Evolutionary conservation across 495 filamentous ascomycete species (phyloP).

Genomic region (Trichoderma gamsii): DNA sequence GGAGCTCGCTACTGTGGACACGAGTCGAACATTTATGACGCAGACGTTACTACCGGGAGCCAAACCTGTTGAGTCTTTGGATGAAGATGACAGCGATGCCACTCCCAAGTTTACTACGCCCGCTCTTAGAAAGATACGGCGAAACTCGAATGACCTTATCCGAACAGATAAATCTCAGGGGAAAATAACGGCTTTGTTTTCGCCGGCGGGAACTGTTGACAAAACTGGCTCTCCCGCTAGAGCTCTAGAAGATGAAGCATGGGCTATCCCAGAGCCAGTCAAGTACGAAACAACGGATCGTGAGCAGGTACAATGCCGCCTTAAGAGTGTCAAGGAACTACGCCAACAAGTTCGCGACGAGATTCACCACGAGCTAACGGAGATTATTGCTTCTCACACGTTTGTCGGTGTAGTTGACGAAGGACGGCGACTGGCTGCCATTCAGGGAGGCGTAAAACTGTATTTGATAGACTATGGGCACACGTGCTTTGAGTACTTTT

Average conservation of each 20-base stretch:
- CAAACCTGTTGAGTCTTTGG: background rate
- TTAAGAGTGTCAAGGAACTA: slow-evolving; percentile 75
- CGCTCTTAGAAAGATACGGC: slow-evolving; percentile 40
- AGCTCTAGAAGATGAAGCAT: slow-evolving; percentile 24
- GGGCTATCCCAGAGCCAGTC: slow-evolving; percentile 22
- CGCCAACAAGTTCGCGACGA: slow-evolving; percentile 71
- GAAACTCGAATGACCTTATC: slow-evolving; percentile 83
- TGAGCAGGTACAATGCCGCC: slow-evolving; percentile 58
- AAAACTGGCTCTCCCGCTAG: slow-evolving; percentile 15
- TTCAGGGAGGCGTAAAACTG: slow-evolving; percentile 89
- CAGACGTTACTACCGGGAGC: slow-evolving; percentile 79
- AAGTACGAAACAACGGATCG: slow-evolving; percentile 68
- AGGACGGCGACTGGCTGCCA: slow-evolving; percentile 75
- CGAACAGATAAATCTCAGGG: slow-evolving; percentile 84
- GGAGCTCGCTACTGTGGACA: slow-evolving; percentile 82
- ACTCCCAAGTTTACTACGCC: slow-evolving; percentile 16
- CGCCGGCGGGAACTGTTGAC: slow-evolving; percentile 35
- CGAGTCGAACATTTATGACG: slow-evolving; percentile 88
- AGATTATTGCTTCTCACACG: slow-evolving; percentile 81
- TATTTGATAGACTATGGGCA: slow-evolving; percentile 93
- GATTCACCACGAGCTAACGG: slow-evolving; percentile 86
- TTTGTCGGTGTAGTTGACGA: slow-evolving; percentile 94
- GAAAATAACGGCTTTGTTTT: slow-evolving; percentile 94
- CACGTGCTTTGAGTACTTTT: slow-evolving; percentile 85
- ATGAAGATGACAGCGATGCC: background rate